A percentile compares a stretch with the other conserved stretches of the same genome.
phyloP scores from a whole-genome alignment of 805 yeast species.

The Yarrowia bubula region DNA sequence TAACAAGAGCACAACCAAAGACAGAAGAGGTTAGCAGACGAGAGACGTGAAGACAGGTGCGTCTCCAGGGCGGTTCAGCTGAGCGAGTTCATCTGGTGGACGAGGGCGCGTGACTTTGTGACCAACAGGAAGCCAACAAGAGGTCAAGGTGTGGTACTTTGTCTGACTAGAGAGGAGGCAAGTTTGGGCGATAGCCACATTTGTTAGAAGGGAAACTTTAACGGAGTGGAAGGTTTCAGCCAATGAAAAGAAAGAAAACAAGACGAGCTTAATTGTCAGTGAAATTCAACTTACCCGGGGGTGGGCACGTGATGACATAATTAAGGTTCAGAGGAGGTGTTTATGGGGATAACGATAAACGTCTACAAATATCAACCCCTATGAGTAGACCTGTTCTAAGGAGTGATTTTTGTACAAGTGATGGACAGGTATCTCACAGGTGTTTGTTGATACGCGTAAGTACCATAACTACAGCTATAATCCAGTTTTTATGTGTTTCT shows the following conservation, averaged over 20 bases:
- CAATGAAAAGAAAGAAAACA: neutral
- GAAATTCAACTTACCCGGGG: neutral
- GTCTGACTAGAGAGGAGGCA: constrained; percentile 20
- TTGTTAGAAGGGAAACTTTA: neutral
- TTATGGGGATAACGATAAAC: too few species aligned
- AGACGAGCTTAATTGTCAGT: neutral
- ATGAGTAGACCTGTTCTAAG: too few species aligned
- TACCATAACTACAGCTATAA: too few species aligned
- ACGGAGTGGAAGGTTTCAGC: neutral
- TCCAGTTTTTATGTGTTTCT: too few species aligned
- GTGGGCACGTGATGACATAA: too few species aligned
- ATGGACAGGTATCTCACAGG: too few species aligned
- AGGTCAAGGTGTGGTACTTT: constrained; percentile 12
- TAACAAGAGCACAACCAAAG: neutral
- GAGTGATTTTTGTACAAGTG: too few species aligned
- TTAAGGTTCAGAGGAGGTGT: too few species aligned
- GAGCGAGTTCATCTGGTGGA: constrained; percentile 1
- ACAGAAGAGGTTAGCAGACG: neutral
- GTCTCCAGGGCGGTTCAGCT: neutral
- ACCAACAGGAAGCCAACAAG: neutral
- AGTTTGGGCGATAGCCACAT: constrained; percentile 18
- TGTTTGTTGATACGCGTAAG: too few species aligned
- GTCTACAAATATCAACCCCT: too few species aligned
- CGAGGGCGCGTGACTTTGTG: constrained; percentile 11
- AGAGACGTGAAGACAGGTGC: neutral